A percentile compares a stretch with the other conserved stretches of the same genome.
These are phyloP conservation scores for Abrus pulchellus DNA, from an alignment of 306 rosid genomes.

Conservation along the genomic window DNA sequence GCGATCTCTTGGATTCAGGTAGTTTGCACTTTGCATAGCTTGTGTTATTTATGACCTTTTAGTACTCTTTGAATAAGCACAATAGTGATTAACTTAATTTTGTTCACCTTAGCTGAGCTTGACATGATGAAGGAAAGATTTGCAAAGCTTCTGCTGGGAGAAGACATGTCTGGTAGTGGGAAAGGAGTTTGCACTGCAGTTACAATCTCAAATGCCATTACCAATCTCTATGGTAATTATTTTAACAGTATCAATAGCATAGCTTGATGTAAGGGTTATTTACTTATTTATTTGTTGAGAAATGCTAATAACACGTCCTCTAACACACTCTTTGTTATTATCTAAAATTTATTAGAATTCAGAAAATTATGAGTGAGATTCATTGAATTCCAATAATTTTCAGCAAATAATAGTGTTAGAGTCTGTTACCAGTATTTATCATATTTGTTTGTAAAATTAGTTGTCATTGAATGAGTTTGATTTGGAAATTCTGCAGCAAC, in stretches of 20 bases:
- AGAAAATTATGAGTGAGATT: not conserved
- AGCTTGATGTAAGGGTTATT: not conserved
- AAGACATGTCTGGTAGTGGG: conserved; percentile 99
- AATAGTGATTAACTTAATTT: conserved; percentile 23
- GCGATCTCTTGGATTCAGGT: conserved; percentile 73
- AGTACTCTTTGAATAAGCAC: not conserved
- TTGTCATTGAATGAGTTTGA: conserved; percentile 20
- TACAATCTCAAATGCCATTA: conserved; percentile 91
- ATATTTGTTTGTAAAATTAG: conserved; percentile 17
- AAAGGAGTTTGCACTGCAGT: conserved; percentile 95
- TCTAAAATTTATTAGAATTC: not conserved
- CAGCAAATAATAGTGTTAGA: too few relatives aligned
- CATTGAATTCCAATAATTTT: not conserved
- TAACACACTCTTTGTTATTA: not conserved
- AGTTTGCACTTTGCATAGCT: not conserved
- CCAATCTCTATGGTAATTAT: conserved; percentile 93
- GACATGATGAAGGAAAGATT: conserved; percentile 92
- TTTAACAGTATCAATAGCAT: not conserved
- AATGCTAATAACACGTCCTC: too few relatives aligned
- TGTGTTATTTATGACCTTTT: conserved; percentile 8
- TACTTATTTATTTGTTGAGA: not conserved
- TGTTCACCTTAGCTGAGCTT: conserved; percentile 59
- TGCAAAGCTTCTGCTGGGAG: conserved; percentile 91
- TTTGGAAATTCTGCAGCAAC: conserved; percentile 68
- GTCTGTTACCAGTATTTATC: not conserved